Evolutionary conservation across 495 filamentous ascomycete species (phyloP).

Genomic region (Trichoderma asperelloides): DNA sequence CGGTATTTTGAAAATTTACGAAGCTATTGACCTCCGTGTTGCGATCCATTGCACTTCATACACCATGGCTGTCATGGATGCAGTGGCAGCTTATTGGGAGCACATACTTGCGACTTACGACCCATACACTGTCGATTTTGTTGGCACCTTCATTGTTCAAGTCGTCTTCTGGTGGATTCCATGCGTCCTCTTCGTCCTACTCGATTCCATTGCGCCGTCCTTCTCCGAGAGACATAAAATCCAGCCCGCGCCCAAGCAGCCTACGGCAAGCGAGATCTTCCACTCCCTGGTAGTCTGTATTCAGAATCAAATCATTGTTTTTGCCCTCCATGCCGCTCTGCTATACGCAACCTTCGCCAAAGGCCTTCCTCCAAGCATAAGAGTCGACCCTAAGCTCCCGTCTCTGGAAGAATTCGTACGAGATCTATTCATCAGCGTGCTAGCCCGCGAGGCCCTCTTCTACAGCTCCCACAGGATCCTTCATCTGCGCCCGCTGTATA

Average conservation of each 20-base stretch:
- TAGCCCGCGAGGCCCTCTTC: constrained; percentile 45
- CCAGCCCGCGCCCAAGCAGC: constrained; percentile 43
- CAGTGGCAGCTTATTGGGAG: constrained; percentile 19
- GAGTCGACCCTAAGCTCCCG: constrained; percentile 27
- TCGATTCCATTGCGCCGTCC: constrained; percentile 34
- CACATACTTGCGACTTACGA: constrained; percentile 20
- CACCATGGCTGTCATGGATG: neutral
- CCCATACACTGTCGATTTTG: constrained; percentile 33
- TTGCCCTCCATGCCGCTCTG: constrained; percentile 27
- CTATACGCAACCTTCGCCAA: constrained; percentile 15
- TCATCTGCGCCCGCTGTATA: constrained; percentile 41
- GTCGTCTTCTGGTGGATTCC: constrained; percentile 44
- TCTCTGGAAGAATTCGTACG: constrained; percentile 23
- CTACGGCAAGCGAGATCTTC: constrained; percentile 33
- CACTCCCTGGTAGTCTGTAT: constrained; percentile 38
- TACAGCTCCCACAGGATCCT: constrained; percentile 49
- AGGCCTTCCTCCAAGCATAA: constrained; percentile 27
- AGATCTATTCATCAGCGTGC: constrained; percentile 37
- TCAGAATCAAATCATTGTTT: constrained; percentile 38
- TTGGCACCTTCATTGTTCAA: constrained; percentile 37
- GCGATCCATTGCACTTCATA: too few relatives aligned
- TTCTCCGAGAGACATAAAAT: constrained; percentile 49
- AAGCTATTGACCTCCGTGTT: too few relatives aligned
- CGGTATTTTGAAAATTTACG: neutral
- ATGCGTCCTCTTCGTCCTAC: constrained; percentile 29